phyloP scores from a whole-genome alignment of 1,284 basidiomycete genomes.

The Microbotryum saponariae region DNA sequence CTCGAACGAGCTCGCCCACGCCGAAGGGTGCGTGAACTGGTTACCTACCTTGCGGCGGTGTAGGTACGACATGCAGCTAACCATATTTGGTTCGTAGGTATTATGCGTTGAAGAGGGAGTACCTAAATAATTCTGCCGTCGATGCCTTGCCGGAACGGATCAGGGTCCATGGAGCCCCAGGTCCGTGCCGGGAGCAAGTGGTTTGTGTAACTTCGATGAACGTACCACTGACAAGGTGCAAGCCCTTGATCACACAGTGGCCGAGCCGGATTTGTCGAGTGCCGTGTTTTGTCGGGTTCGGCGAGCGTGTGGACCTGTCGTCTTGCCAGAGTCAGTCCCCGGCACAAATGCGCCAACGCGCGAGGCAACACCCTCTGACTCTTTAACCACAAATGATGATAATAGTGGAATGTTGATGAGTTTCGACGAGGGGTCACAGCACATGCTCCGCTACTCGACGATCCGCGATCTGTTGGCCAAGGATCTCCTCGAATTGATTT shows the following conservation, averaged over 20 bases:
- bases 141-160: conserved; percentile 24
- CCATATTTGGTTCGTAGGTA: conserved; percentile 5
- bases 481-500: no score
- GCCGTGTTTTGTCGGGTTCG: conserved; percentile 25
- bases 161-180: conserved; percentile 11
- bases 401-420: conserved; percentile 19
- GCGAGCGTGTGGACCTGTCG: conserved; percentile 23
- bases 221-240: not conserved
- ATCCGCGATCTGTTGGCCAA: no score
- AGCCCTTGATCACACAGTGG: conserved; percentile 4
- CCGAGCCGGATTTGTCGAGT: conserved; percentile 20
- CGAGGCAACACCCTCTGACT: not conserved
- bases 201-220: not conserved
- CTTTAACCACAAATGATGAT: not conserved
- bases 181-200: conserved; percentile 1
- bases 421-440: conserved; percentile 21
- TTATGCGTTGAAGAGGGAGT: conserved; percentile 20
- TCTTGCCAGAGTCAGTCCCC: conserved; percentile 24
- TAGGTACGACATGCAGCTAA: not conserved
- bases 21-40: conserved; percentile 12
- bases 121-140: conserved; percentile 25
- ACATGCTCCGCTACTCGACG: conserved; percentile 27
- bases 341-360: not conserved
- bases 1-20: conserved; percentile 21
- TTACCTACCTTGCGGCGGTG: no score